Base-by-base conservation (phyloP, 768 basidiomycete genomes). In the Gloeopeniophorella convolvens region DNA sequence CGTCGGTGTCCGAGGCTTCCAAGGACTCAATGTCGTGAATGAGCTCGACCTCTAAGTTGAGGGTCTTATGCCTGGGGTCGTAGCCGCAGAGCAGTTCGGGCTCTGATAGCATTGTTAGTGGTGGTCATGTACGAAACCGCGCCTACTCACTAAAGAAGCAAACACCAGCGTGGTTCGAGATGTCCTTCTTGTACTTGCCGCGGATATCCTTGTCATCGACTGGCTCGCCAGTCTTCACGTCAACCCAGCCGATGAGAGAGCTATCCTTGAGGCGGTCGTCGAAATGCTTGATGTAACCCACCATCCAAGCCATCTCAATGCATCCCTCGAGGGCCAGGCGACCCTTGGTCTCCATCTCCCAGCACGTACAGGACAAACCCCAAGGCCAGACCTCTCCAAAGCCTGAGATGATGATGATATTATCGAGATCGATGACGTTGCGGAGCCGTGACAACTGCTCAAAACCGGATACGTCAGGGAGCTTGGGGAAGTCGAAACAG, bases 301-400 rank as follows among this genome's bases (percentile, higher is more conserved):
- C 97, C 69, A 98, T 84, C 94, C 95, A 99, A 3, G 95, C 94
- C 89, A 99, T 95, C 72, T 99, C 96, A 62, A 99, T 96, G 62
- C 90, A 91, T 16, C 96, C 96, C 66, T 96, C 87, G 60, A 98
- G 94, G 1, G 94, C 92, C 68, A 98, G 86, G 63, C 95, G 84
- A n/a, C 96, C 95, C 39, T 82, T 78, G 39, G 93, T 94, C 65
- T 99, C 96, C 93, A 99, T 98, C 72, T 99, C 96, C 96, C 96
- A 99, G 51, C 96, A 82, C 3, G 96, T 99, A 51, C 96, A 83
- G 12, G 95, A 88, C 63, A 90, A 93, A 58, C 96, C 96, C 94
- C 95, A 99, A 11, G 96, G 96, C 2, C 96, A 87, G 43, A 98
- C 91, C 67, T 99, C 96, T 27, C 88, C 95, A 66, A 90, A 98